phyloP scores from a whole-genome alignment of 2,329 filamentous ascomycete genomes.

The Neonectria coccinea region DNA sequence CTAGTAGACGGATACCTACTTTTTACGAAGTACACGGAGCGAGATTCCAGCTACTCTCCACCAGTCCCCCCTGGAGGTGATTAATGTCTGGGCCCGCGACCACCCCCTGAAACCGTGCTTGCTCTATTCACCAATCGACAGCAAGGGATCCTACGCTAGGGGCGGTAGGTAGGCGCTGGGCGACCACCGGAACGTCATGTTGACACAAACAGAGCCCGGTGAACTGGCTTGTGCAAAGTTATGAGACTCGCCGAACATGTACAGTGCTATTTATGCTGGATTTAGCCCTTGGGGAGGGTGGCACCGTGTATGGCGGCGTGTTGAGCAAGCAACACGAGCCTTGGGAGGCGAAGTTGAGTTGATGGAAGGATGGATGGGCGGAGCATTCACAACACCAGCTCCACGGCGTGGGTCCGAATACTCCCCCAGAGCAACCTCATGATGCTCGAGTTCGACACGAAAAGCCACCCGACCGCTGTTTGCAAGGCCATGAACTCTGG shows the following conservation, averaged over 20 bases:
- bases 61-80: slow-evolving; percentile 30
- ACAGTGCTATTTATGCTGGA: neutral
- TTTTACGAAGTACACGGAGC: neutral
- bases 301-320: slow-evolving; percentile 21
- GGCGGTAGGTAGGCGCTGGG: slow-evolving; percentile 36
- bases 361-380: slow-evolving; percentile 30
- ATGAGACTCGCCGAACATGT: neutral
- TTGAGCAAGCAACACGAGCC: slow-evolving; percentile 42
- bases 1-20: slow-evolving; percentile 20
- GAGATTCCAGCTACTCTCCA: slow-evolving; percentile 41
- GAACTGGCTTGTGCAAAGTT: neutral
- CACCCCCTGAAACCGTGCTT: slow-evolving; percentile 44
- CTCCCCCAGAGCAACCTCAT: slow-evolving; percentile 2
- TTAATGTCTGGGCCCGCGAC: slow-evolving; percentile 40
- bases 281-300: slow-evolving; percentile 5
- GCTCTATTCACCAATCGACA: slow-evolving; percentile 37
- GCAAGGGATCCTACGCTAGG: slow-evolving; percentile 38
- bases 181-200: slow-evolving; percentile 23
- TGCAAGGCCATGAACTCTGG: neutral
- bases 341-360: slow-evolving; percentile 36
- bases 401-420: slow-evolving; percentile 20
- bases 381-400: slow-evolving; percentile 6
- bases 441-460: neutral
- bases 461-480: neutral
- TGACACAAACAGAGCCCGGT: slow-evolving; percentile 1